Evolutionary conservation across 1,284 basidiomycete species (phyloP).

Genomic region (Rhodotorula sp.): DNA sequence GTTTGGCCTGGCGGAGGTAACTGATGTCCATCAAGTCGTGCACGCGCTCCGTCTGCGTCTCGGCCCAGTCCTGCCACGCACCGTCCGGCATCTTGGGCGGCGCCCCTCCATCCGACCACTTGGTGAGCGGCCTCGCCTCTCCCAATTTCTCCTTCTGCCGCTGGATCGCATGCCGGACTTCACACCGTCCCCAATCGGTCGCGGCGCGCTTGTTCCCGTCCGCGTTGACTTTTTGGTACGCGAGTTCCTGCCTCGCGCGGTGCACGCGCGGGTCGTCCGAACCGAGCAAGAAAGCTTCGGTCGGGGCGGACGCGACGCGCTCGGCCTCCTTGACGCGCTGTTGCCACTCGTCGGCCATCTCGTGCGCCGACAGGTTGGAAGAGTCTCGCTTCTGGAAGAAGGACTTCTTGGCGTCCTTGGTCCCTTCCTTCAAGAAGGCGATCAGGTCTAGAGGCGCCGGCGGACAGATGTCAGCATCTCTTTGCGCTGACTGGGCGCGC

Average conservation of each 20-base stretch:
- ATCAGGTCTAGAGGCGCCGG: constrained; percentile 57
- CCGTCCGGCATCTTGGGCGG: constrained; percentile 84
- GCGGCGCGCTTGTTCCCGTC: constrained; percentile 56
- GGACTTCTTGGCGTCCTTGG: constrained; percentile 38
- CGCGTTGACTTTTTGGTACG: constrained; percentile 53
- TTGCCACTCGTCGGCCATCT: constrained; percentile 70
- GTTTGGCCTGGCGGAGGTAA: constrained; percentile 72
- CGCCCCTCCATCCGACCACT: constrained; percentile 92
- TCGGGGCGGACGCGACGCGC: constrained; percentile 80
- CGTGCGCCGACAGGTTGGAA: constrained; percentile 45
- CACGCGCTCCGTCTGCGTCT: constrained; percentile 86
- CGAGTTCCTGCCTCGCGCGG: constrained; percentile 77
- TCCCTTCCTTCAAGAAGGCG: constrained; percentile 58
- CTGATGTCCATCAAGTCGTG: constrained; percentile 93
- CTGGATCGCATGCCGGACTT: constrained; percentile 84
- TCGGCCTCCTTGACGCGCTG: constrained; percentile 65
- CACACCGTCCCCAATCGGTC: constrained; percentile 84
- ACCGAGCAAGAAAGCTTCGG: constrained; percentile 87
- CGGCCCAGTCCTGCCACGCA: constrained; percentile 90
- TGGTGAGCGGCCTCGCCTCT: constrained; percentile 78
- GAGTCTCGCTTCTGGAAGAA: not conserved
- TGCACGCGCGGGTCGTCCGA: constrained; percentile 89
- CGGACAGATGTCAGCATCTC: not conserved
- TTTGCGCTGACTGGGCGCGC: too few species aligned
- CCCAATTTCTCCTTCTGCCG: constrained; percentile 80